Evolutionary conservation across 2,329 filamentous ascomycete species (phyloP), one percentile per base, ranked within the genome.

Genomic region (Geoglossum cookeanum): DNA sequence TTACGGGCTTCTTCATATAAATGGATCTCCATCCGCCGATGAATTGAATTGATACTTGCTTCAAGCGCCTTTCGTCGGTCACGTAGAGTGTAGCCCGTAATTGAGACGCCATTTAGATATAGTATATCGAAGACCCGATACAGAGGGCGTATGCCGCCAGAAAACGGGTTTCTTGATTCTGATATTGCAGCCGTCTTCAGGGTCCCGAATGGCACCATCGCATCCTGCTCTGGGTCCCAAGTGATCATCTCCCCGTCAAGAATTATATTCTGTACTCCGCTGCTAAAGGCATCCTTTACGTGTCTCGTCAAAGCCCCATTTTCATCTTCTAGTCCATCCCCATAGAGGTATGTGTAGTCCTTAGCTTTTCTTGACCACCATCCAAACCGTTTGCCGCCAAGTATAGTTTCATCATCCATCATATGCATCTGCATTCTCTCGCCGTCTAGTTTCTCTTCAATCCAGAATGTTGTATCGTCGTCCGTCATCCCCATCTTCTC

Each of bases 221-320:
- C 85, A 70, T 95, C 85, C 55, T 85, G 75, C 49, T 84, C 80
- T 60, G 89, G 86, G 66, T 97, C 88, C 92, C 92, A 98, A 0
- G 90, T 95, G 58, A 98, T 89, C 92, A 98, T 98, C 68, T 98
- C 92, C 8, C 92, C 92, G 64, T 98, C 92, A 0, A 98, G 75
- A 55, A 98, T 95, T 61, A 95, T 77, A 65, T 87, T 96, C 15
- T 83, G 77, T 0, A 97, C 88, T 1, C 83, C 82, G 0, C 80
- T 72, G 1, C 81, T 75, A 67, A 98, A 97, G 0, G 87, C 88
- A 45, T 80, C 75, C 56, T 80, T 80, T 22, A 97, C 73, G 66
- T 94, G 84, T 37, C 87, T 78, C 0, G 91, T 95, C 56, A 97
- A 68, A 5, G 89, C 82, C 6, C 85, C 84, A 45, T 83, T 81